Base-by-base conservation (phyloP, 768 basidiomycete species). In the Boletellus ananas region DNA sequence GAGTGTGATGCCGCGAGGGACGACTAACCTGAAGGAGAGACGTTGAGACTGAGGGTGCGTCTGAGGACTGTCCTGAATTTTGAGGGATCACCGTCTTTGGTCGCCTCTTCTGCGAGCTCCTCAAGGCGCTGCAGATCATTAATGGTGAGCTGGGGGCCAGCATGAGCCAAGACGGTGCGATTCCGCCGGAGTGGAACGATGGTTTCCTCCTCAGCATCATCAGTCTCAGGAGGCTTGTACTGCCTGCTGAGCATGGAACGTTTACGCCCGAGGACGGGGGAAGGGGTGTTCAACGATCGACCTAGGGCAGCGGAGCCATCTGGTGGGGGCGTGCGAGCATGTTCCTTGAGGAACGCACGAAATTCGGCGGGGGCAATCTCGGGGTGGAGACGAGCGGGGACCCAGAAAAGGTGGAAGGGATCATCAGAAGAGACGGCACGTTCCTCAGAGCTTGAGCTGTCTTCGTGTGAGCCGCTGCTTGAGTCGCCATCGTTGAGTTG, bases 321-420 rank as follows among this genome's bases (percentile, higher is more conserved):
- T 23, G 75, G 68, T 34, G 79, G 68, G 39, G 79, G 77, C 8
- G 78, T 69, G 52, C 85, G 80, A 11, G 93, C 80, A 71, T 98
- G 96, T 60, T 95, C 90, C 67, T 94, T 90, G 58, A 99, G 81
- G 66, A 99, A 97, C 11, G 85, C 87, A 45, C 91, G 82, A 69
- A 99, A 99, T 69, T 98, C 94, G 41, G 84, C 87, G 20, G 96
- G 96, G 0, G 94, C 95, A 62, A 99, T 90, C 74, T 99, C 96
- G 27, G 96, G 96, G 66, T 98, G 96, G 33, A 97, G 76, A 50
- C 87, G 82, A 14, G 96, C 96, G 46, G 96, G 96, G 25, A 99
- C 93, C 96, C 96, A 99, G 77, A 98, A 98, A 56, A 97, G 81
- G 69, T 92, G 88, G 61, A 85, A 84, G 3, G 90, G 86, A 72